phyloP scores from a whole-genome alignment of 169 alveolate species.

The Eimeria zaria region DNA sequence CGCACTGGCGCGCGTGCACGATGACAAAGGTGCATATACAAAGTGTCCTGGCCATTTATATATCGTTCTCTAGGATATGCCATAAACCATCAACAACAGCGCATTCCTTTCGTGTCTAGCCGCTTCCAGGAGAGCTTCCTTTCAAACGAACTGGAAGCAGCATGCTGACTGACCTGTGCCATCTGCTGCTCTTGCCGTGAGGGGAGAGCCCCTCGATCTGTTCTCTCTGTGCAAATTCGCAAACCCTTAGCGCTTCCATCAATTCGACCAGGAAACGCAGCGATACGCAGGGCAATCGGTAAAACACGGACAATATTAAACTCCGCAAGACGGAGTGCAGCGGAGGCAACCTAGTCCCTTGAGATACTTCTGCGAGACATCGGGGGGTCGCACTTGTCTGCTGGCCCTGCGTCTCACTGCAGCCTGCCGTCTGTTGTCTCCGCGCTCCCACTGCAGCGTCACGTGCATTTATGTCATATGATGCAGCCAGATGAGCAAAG shows the following conservation, averaged over 20 bases:
- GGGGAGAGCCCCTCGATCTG: constrained; percentile 6
- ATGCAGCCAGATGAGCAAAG: background rate
- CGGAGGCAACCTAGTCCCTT: constrained; percentile 18
- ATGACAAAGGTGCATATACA: background rate
- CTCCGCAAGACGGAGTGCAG: constrained; percentile 48
- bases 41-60: background rate
- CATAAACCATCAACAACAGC: background rate
- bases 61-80: background rate
- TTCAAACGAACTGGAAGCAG: background rate
- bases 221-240: constrained; percentile 23
- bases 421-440: background rate
- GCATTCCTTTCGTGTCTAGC: background rate
- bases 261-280: constrained; percentile 45
- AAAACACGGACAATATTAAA: constrained; percentile 18
- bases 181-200: constrained; percentile 45
- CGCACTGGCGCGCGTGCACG: background rate
- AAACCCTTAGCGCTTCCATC: constrained; percentile 28
- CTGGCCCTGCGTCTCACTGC: background rate
- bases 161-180: constrained; percentile 24
- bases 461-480: background rate
- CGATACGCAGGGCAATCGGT: constrained; percentile 43
- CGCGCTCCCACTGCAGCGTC: constrained; percentile 6
- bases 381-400: background rate
- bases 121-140: background rate
- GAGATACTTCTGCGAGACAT: background rate